phyloP scores from a whole-genome alignment of 352 stramenopile species.

The Globisporangium lucens region DNA sequence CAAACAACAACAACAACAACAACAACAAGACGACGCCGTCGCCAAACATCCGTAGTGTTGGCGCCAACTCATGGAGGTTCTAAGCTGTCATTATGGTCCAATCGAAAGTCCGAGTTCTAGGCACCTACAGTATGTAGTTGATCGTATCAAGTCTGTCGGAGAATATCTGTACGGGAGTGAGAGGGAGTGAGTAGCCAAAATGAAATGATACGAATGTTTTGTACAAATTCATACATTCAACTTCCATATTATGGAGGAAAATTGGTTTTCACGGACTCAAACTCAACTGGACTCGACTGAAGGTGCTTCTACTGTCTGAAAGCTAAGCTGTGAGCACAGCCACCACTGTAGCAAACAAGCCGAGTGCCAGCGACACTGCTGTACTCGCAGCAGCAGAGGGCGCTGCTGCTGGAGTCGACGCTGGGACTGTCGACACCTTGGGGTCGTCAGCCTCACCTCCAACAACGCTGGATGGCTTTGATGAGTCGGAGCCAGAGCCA shows the following conservation, averaged over 20 bases:
- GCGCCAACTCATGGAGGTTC: not conserved
- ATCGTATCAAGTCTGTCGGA: not conserved
- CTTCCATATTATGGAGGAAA: not conserved
- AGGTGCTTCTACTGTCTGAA: not conserved
- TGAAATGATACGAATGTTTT: not conserved
- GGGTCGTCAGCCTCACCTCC: not conserved
- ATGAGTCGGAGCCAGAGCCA: not conserved
- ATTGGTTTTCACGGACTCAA: not conserved
- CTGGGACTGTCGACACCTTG: not conserved
- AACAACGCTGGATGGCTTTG: not conserved
- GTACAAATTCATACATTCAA: not conserved
- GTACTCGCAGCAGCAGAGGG: not conserved
- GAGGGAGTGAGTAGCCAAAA: not conserved
- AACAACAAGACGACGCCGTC: not conserved
- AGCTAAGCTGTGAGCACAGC: not conserved
- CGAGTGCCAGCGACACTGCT: not conserved
- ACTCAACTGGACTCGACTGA: too few relatives aligned
- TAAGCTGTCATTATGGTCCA: not conserved
- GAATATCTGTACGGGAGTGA: not conserved
- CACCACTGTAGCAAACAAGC: not conserved
- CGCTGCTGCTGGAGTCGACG: not conserved
- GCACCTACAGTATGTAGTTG: not conserved
- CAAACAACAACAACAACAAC: not conserved
- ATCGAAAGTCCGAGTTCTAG: too few relatives aligned
- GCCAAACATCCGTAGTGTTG: constrained; percentile 1